Conservation (phyloP, 129 eudicot genomes). For the Artemisia annua region DNA sequence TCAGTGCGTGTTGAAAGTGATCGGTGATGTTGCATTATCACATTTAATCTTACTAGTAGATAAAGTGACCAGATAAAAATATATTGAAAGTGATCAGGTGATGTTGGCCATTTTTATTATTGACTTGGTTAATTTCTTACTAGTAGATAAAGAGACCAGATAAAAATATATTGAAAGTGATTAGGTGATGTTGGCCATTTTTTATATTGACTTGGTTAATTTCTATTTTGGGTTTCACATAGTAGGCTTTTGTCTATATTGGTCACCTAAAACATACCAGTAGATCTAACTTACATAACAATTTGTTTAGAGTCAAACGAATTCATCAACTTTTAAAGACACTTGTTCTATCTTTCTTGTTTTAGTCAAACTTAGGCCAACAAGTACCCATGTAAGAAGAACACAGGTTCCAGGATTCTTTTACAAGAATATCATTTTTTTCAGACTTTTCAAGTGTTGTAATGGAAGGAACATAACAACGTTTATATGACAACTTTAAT, state of each 20-base stretch:
- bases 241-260: background rate
- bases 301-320: constrained; percentile 14
- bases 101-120: too few relatives aligned
- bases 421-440: background rate
- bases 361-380: constrained; percentile 27
- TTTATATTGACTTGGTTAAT: background rate
- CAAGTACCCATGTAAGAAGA: constrained; percentile 20
- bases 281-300: constrained; percentile 16
- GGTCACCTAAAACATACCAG: constrained; percentile 29
- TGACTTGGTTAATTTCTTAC: too few relatives aligned
- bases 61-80: too few relatives aligned
- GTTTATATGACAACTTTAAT: constrained; percentile 16
- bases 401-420: background rate
- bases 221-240: background rate
- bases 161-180: too few relatives aligned
- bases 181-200: too few relatives aligned
- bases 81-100: too few relatives aligned
- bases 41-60: too few relatives aligned
- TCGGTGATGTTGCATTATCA: too few relatives aligned
- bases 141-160: too few relatives aligned
- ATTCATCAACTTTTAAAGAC: constrained; percentile 25
- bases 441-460: constrained; percentile 13
- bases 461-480: constrained; percentile 25
- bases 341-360: constrained; percentile 8
- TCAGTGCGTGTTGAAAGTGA: too few relatives aligned